These are phyloP conservation scores for Boletus sp. DNA, from an alignment of 1,284 basidiomycete genomes.

Conservation along the genomic window DNA sequence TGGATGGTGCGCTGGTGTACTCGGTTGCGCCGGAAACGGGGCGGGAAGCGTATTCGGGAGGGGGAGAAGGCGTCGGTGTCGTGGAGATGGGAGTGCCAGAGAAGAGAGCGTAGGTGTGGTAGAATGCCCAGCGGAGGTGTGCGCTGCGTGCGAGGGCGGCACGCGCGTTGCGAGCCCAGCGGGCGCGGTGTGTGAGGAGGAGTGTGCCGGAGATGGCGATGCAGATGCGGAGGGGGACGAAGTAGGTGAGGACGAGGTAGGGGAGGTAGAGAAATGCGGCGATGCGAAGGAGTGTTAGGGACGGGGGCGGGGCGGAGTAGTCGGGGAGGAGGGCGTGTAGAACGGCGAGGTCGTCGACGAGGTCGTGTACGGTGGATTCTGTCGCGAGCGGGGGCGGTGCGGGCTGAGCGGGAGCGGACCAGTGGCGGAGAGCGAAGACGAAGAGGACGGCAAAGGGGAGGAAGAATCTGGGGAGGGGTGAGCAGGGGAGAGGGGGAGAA, in stretches of 20 bases:
- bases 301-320: constrained; percentile 36
- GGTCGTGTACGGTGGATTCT: constrained; percentile 59
- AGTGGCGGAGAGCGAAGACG: constrained; percentile 34
- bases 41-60: constrained; percentile 36
- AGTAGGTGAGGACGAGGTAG: constrained; percentile 55
- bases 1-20: constrained; percentile 32
- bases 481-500: background rate
- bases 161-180: constrained; percentile 58
- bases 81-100: constrained; percentile 54
- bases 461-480: constrained; percentile 39
- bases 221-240: constrained; percentile 58
- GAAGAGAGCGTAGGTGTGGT: constrained; percentile 47
- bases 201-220: constrained; percentile 60
- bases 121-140: constrained; percentile 59
- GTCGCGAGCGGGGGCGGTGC: constrained; percentile 43
- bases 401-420: constrained; percentile 21
- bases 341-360: constrained; percentile 53
- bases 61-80: constrained; percentile 35
- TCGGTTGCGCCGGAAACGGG: constrained; percentile 20
- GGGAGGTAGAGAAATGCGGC: constrained; percentile 53
- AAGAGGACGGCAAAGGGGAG: constrained; percentile 43
- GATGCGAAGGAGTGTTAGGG: constrained; percentile 44
- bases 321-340: constrained; percentile 56
- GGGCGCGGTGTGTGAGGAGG: constrained; percentile 61
- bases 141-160: constrained; percentile 61